Percentiles rank a stretch among this genome's conserved stretches.
These are phyloP conservation scores for Backusella luteola DNA, from an alignment of 192 early-diverging fungal species.

Conservation along the genomic window DNA sequence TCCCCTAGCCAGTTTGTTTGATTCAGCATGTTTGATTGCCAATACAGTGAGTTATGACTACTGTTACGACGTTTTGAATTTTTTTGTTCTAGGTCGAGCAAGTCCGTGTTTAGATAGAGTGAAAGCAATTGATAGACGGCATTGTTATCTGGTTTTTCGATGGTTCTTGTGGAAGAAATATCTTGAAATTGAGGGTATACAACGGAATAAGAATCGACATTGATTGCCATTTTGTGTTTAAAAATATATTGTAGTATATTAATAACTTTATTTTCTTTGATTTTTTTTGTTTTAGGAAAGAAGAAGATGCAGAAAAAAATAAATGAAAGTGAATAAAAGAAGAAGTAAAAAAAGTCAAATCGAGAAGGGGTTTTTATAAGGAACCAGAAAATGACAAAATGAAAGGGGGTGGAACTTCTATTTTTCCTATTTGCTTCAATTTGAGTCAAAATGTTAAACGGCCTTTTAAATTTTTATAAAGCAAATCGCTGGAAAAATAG, in stretches of 20 bases:
- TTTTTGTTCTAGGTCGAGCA: not conserved
- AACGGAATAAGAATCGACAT: not conserved
- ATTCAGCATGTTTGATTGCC: constrained; percentile 8
- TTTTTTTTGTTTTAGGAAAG: not conserved
- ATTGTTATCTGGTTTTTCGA: not conserved
- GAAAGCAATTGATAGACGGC: not conserved
- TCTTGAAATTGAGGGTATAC: constrained; percentile 2
- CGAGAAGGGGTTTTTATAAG: not conserved
- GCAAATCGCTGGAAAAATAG: not conserved
- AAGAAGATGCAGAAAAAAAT: not conserved
- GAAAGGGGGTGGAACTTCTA: constrained; percentile 3
- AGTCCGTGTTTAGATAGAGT: not conserved
- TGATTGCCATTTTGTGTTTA: not conserved
- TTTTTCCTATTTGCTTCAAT: not conserved
- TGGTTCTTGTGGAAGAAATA: not conserved
- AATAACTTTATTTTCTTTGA: not conserved
- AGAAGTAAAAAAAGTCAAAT: not conserved
- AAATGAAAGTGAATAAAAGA: not conserved
- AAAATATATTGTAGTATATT: not conserved
- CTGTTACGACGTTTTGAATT: not conserved
- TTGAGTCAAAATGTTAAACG: not conserved
- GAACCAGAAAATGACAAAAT: not conserved
- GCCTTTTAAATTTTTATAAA: not conserved
- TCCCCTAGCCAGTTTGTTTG: constrained; percentile 1
- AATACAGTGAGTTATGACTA: not conserved